A percentile compares a stretch with the other conserved stretches of the same genome.
phyloP scores from a whole-genome alignment of 23 red algal species.

The Gracilaria domingensis region DNA sequence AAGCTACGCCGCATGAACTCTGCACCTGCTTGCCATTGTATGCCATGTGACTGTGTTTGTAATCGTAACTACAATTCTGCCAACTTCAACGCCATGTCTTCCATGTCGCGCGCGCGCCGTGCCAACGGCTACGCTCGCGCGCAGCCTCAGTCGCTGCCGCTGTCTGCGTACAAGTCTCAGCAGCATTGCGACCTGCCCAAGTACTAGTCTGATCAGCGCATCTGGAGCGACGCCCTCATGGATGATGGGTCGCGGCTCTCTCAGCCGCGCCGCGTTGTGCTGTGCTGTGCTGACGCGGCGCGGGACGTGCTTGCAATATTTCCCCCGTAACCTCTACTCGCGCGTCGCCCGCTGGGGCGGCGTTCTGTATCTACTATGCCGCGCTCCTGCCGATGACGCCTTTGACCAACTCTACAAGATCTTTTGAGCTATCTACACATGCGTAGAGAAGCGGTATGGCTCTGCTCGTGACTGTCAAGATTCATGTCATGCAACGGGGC shows the following conservation, averaged over 20 bases:
- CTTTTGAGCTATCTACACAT: no score
- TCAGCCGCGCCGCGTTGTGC: no score
- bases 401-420: no score
- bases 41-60: not conserved
- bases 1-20: slow-evolving; percentile 2
- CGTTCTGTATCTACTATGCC: no score
- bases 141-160: not conserved
- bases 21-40: not conserved
- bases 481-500: no score
- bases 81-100: not conserved
- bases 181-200: not conserved
- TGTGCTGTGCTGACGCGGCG: no score
- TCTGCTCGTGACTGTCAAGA: no score
- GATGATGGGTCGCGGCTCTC: not conserved
- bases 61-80: not conserved
- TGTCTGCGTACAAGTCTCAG: slow-evolving; percentile 1
- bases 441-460: no score
- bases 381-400: no score
- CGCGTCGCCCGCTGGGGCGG: no score
- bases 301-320: no score
- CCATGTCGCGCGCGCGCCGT: not conserved
- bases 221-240: not conserved
- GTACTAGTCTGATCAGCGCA: not conserved
- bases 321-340: no score
- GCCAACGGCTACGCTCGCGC: not conserved